Evolutionary conservation across 306 rosid species (phyloP), one percentile per base, ranked within the genome.

Genomic region (Arachis stenosperma): DNA sequence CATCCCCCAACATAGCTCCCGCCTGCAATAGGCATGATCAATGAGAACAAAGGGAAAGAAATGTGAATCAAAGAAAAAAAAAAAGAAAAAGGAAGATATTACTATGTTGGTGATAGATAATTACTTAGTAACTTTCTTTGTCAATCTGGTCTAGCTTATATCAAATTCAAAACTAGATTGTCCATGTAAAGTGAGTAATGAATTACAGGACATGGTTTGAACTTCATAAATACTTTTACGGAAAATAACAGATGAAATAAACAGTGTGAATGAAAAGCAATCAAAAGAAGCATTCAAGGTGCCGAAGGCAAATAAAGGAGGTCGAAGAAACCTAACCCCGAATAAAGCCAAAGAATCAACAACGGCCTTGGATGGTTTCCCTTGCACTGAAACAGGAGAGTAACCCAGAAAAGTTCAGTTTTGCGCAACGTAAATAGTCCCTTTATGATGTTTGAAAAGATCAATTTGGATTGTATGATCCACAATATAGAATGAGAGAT

Each of bases 1-100:
- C 97, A 83, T 93, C 98, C 46, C 98, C 98, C 74, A 93, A 71
- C 98, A 93, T 93, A 53, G 98, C 98, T 48, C 98, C 98, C 63
- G 98, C 98, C 98, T 93, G 92, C 75, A 83, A 73, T 36, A 67
- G 75, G 44, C 48, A 55, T 9, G 47, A 9, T 41, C 61, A 66
- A 78, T 69, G 59, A 77, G 75, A 33, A 33, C 39, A 79, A 55
- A 52, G 71, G 50, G n/a, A 42, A 46, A 29, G 67, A 57, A n/a
- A 82, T 12, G 74, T 46, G 33, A 73, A 37, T 48, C 50, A 52
- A 65, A 67, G 17, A 17, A 17, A 61, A 81, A 2, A 14, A 66
- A 27, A 61, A 58, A 61, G 8, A 37, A 67, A 75, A 3, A 14
- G 17, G 17, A 67, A 7, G 59, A 48, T 29, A 51, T 37, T 30